Evolutionary conservation across 257 asterid species (phyloP), one percentile per base, ranked within the genome.

Genomic region (Perilla frutescens): DNA sequence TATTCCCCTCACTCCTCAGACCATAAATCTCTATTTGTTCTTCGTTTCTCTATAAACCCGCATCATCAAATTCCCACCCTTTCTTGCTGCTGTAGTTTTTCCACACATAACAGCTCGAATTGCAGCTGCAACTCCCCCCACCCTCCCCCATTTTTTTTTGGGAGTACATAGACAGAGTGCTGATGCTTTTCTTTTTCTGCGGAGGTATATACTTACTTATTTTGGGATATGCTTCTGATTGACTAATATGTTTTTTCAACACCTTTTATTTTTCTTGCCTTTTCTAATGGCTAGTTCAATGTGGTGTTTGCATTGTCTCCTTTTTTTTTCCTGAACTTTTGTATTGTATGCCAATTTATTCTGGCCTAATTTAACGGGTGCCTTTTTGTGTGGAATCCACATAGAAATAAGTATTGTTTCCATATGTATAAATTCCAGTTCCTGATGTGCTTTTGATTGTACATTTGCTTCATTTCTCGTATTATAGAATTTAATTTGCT

Each of bases 351-450:
- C 55, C 39, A 15, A 26, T 65, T 41, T 65, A 54, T 6, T 43
- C 0, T 43, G 7, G 48, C 48, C 48, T 43, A 7, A 6, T 43
- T 43, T 43, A 43, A 43, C 7, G 1, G 48, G 11, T 31, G 41
- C 45, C 37, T 14, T n/a, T 44, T 61, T 79, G 79, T 79, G 74
- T 80, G 85, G 81, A 75, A 77, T 63, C 71, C 73, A 79, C 74
- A 81, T 75, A 40, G 58, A 39, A 15, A 34, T 66, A 29, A 37
- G 51, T 7, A n/a, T 65, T 36, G 31, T 58, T 65, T 37, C 11
- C 11, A 15, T 41, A 13, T 48, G 10, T 72, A 45, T 34, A 55
- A 4, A 0, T 20, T 7, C 11, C 48, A 6, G 48, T 43, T 43
- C 48, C 26, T 4, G 41, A 11, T 44, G 58, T 55, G 43, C 45